Evolutionary conservation across 2,329 filamentous ascomycete genomes (phyloP).

Genomic region (Stachybotrys chlorohalonatus): DNA sequence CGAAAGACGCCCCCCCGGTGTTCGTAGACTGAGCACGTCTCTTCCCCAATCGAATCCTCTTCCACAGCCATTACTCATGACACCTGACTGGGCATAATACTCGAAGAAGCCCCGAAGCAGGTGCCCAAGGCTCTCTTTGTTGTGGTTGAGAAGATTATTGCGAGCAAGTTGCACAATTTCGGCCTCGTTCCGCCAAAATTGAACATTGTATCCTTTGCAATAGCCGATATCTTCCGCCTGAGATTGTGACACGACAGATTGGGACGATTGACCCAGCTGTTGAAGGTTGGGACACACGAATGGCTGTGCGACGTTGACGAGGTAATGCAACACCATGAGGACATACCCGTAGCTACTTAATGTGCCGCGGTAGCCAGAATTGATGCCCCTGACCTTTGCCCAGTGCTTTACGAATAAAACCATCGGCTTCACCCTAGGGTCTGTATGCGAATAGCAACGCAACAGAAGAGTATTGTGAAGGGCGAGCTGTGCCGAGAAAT

Average conservation of each 20-base stretch:
- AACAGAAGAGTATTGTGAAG: slow-evolving; percentile 78
- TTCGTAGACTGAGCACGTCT: slow-evolving; percentile 71
- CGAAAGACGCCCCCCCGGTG: slow-evolving; percentile 56
- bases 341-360: slow-evolving; percentile 88
- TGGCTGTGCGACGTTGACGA: slow-evolving; percentile 72
- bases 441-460: slow-evolving; percentile 72
- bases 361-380: slow-evolving; percentile 77
- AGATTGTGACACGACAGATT: slow-evolving; percentile 15
- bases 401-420: slow-evolving; percentile 85
- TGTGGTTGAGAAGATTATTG: slow-evolving; percentile 53
- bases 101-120: slow-evolving; percentile 80
- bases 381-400: slow-evolving; percentile 79
- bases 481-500: slow-evolving; percentile 77
- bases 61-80: slow-evolving; percentile 37
- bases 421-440: slow-evolving; percentile 67
- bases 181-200: slow-evolving; percentile 69
- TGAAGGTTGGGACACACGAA: slow-evolving; percentile 83
- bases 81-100: slow-evolving; percentile 62
- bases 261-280: slow-evolving; percentile 36
- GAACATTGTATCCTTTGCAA: slow-evolving; percentile 60
- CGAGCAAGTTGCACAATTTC: slow-evolving; percentile 55
- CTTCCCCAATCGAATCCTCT: slow-evolving; percentile 71
- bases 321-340: slow-evolving; percentile 84
- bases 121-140: slow-evolving; percentile 59
- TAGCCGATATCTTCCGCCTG: slow-evolving; percentile 13